Base-by-base conservation (phyloP, 805 yeast species). In the Martiniozyma abietophila region DNA sequence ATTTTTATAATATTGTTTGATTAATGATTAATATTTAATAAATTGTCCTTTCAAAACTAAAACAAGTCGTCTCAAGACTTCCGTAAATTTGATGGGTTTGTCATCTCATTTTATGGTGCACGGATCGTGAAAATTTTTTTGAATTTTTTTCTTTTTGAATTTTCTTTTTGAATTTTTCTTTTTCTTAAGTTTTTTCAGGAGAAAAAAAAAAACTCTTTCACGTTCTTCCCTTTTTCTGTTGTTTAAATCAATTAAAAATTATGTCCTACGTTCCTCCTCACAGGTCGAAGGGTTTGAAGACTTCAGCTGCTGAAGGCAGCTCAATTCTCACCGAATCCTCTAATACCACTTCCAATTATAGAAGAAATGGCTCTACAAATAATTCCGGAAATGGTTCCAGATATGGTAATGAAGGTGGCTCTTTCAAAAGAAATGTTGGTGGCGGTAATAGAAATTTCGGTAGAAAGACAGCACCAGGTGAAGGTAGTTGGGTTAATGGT, bases 401-500 rank as follows among this genome's bases (percentile, higher is more conserved):
- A n/a, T n/a, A n/a, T n/a, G 59, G 61, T 32, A 31, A 32, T 32
- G 38, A 46, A 28, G 49, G 52, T 42, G 57, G 60, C 39, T 58
- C n/a, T 64, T 32, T 32, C 38, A 27, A 34, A 31, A 30, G 53
- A 58, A 55, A 37, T 50, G 59, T 27, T 41, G 50, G n/a, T n/a
- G n/a, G n/a, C n/a, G n/a, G n/a, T n/a, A n/a, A n/a, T n/a, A n/a
- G n/a, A n/a, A n/a, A n/a, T n/a, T n/a, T n/a, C n/a, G n/a, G n/a
- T 30, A 49, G 51, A 36, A 49, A 38, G 28, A 39, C 46, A 26
- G 78, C 76, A 45, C 44, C 46, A 27, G 80, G 79, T 45, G 80
- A 74, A 46, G 98, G 98, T 49, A 68, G 69, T 45, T 92, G 85
- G 73, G 78, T 67, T 36, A 80, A 86, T 54, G 97, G 96, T 49